Evolutionary conservation across 2,329 filamentous ascomycete genomes (phyloP), one percentile per base, ranked within the genome.

Genomic region (Colletotrichum coccodes): DNA sequence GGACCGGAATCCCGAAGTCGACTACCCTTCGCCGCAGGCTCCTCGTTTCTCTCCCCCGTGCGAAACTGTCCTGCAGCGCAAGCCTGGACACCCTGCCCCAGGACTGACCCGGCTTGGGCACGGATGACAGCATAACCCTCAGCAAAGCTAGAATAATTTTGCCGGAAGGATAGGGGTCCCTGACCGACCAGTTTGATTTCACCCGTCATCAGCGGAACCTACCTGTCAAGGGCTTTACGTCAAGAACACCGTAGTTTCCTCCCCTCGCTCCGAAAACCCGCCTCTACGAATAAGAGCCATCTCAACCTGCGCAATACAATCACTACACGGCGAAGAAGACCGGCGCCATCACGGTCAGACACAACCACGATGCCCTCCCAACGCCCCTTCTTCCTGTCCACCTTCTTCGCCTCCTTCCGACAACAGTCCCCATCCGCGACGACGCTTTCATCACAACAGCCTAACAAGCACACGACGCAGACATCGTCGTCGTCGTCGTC

Each of bases 351-450:
- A 14, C 57, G 32, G 16, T 40, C 32, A 47, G 44, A 57, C 11
- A 60, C 14, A 44, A 11, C 21, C 58, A 77, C 40, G 60, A 87
- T 87, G 85, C 82, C 85, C 54, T 85, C 85, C 40, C 85, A 87
- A 74, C 84, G 85, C 57, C 85, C 86, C 53, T 87, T 84, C 77
- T 87, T 88, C 79, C 84, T 88, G 74, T 86, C 86, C 53, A 85
- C 83, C 74, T 87, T 88, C 79, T 82, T 88, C 77, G 83, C 85
- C 76, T 84, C 86, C 77, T 86, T 87, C 75, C 84, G 86, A 59
- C 84, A 85, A 66, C 84, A 84, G 73, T 76, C 79, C 14, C 78
- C 82, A 23, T 60, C 70, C 14, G 58, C 66, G 21, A 47, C 65
- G 2, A 28, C 68, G 12, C 57, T 69, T 36, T 58, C 70, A 38